Conservation (phyloP, 768 basidiomycete genomes). For the Mycena vulgaris region DNA sequence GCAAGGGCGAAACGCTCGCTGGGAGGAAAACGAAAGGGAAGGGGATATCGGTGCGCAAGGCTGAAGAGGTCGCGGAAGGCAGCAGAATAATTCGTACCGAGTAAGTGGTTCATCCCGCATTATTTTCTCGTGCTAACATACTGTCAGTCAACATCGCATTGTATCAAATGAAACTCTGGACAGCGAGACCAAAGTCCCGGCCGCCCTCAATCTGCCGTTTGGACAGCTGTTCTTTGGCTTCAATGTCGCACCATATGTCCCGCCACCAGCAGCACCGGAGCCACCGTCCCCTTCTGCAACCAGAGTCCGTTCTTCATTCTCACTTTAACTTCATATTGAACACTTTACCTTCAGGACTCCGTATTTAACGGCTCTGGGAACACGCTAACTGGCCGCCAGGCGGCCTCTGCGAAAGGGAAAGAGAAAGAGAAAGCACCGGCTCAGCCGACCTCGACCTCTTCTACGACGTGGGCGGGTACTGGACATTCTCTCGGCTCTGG, state of each 20-base stretch:
- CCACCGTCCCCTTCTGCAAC: conserved; percentile 51
- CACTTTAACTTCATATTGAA: conserved; percentile 20
- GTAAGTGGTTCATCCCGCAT: conserved; percentile 64
- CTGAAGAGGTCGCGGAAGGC: conserved; percentile 81
- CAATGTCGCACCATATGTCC: conserved; percentile 79
- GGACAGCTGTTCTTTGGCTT: conserved; percentile 99
- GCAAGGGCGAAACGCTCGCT: conserved; percentile 90
- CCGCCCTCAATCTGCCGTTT: conserved; percentile 90
- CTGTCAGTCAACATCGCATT: conserved; percentile 81
- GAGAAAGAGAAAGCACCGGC: conserved; percentile 70
- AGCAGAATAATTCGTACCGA: conserved; percentile 94
- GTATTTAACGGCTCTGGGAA: conserved; percentile 80
- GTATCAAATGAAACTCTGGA: conserved; percentile 87
- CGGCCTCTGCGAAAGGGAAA: conserved; percentile 63
- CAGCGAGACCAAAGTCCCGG: conserved; percentile 85
- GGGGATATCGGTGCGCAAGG: conserved; percentile 87
- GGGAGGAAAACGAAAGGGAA: conserved; percentile 97
- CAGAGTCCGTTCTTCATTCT: conserved; percentile 42
- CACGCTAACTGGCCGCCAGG: conserved; percentile 70
- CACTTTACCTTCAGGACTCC: conserved; percentile 48
- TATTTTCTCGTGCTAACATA: conserved; percentile 20
- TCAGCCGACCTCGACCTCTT: conserved; percentile 50
- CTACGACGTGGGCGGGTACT: conserved; percentile 56
- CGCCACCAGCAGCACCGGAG: conserved; percentile 56
- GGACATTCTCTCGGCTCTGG: conserved; percentile 67